phyloP scores from a whole-genome alignment of 1,284 basidiomycete genomes.

The Lentinus polychrous region DNA sequence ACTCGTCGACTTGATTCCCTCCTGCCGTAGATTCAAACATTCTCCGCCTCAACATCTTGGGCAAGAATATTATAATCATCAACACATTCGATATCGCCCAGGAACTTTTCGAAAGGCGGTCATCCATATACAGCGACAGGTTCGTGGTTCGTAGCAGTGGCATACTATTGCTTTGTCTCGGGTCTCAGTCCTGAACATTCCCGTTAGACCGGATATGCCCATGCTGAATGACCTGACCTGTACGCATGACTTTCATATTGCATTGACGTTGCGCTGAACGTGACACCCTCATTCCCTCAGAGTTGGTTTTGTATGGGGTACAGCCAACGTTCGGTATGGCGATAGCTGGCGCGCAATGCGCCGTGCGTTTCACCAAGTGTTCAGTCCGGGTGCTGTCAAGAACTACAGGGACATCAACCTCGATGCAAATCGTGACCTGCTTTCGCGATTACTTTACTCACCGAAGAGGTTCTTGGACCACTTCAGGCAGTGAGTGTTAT shows the following conservation, averaged over 20 bases:
- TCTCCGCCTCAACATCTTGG: slow-evolving; percentile 16
- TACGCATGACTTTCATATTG: slow-evolving; percentile 11
- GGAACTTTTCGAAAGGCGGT: slow-evolving; percentile 36
- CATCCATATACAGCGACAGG: slow-evolving; percentile 22
- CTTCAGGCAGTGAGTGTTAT: slow-evolving; percentile 20
- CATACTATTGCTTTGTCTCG: no score
- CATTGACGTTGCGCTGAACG: neutral
- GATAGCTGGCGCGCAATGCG: slow-evolving; percentile 34
- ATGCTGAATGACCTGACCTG: slow-evolving; percentile 30
- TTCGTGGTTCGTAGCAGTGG: slow-evolving; percentile 1
- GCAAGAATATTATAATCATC: slow-evolving; percentile 31
- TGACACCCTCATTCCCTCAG: slow-evolving; percentile 18
- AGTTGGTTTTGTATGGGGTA: slow-evolving; percentile 32
- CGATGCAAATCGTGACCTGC: slow-evolving; percentile 25
- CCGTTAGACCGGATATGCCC: slow-evolving; percentile 24
- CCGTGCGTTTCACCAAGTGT: slow-evolving; percentile 27
- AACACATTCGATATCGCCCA: slow-evolving; percentile 29
- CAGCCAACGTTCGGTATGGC: slow-evolving; percentile 30
- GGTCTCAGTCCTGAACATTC: neutral
- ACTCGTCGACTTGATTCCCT: neutral
- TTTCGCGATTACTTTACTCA: slow-evolving; percentile 24
- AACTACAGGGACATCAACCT: slow-evolving; percentile 11
- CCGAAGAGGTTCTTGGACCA: slow-evolving; percentile 18
- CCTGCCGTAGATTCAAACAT: slow-evolving; percentile 16
- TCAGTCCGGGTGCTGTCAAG: slow-evolving; percentile 11